Base-by-base conservation (phyloP, 2,329 filamentous ascomycete species). In the Ophiostoma triangulosporum region DNA sequence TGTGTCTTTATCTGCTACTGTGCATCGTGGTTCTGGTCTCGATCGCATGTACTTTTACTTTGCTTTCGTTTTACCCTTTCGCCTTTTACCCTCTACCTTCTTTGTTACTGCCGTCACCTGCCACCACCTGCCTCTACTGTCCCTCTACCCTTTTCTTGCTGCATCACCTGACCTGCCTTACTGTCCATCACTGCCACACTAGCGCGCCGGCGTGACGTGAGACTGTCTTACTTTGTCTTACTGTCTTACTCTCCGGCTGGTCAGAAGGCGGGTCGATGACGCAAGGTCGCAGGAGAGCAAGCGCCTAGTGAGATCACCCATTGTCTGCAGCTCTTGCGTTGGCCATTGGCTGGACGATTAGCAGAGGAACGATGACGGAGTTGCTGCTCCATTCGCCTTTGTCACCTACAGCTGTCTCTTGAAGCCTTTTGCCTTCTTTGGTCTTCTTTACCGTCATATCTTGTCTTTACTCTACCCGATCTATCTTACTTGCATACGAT, bases 1-100 rank as follows among this genome's bases (percentile, higher is more conserved):
- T 95, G 73, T 61, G 43, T 45, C 12, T 4, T 27, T 8, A 8
- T 27, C 8, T 48, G 22, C 15, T 24, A 32, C 15, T 29, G n/a
- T 35, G 7, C 45, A n/a, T 11, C 4, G 20, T 24, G n/a, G n/a
- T 15, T 50, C 20, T 20, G n/a, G 29, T 3, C 20, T 49, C 40
- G 24, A 24, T 31, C n/a, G n/a, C n/a, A n/a, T n/a, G n/a, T n/a
- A n/a, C n/a, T 33, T 35, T 26, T 11, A 38, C 29, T 27, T 31
- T 49, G 45, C 26, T n/a, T n/a, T 6, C 12, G 6, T 3, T 6
- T 40, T 40, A 4, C 20, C 20, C 5, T 46, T 29, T 46, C 15
- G 24, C 43, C 29, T n/a, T 46, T 40, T 22, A 20, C 17, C 38
- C 36, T 38, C 17, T 40, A 8, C 14, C 43, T n/a, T 17, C 29